phyloP scores from a whole-genome alignment of 495 filamentous ascomycete genomes.

The Penicillium roqueforti region DNA sequence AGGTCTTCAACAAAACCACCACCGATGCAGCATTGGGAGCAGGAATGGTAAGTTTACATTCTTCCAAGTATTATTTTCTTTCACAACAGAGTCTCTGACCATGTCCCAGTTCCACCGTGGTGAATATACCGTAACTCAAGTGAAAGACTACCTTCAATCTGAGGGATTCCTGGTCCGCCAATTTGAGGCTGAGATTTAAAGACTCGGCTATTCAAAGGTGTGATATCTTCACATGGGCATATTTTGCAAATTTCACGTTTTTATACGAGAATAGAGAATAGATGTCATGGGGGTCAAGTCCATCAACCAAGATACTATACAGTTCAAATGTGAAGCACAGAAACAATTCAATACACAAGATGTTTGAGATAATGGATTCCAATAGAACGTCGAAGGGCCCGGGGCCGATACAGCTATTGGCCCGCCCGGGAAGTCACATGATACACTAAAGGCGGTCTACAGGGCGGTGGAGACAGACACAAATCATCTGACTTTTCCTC shows the following conservation, averaged over 20 bases:
- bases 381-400: no score
- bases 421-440: no score
- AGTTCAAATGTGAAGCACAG: neutral
- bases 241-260: neutral
- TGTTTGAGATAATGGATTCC: neutral
- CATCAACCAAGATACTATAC: neutral
- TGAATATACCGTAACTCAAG: conserved; percentile 90
- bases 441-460: neutral
- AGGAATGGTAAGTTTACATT: conserved; percentile 66
- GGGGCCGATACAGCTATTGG: no score
- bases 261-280: conserved; percentile 2
- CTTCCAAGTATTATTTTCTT: no score
- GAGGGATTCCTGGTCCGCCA: conserved; percentile 71
- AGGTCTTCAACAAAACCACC: conserved; percentile 80
- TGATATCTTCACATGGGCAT: neutral
- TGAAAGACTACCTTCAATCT: conserved; percentile 76
- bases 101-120: conserved; percentile 73
- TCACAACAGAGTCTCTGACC: conserved; percentile 10
- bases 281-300: neutral
- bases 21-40: conserved; percentile 93
- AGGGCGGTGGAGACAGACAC: neutral
- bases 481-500: conserved; percentile 7
- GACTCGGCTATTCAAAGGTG: neutral
- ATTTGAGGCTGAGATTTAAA: conserved; percentile 53
- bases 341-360: neutral